phyloP scores from a whole-genome alignment of 164 flowering plant species.

The Magnolia kwangsiensis region DNA sequence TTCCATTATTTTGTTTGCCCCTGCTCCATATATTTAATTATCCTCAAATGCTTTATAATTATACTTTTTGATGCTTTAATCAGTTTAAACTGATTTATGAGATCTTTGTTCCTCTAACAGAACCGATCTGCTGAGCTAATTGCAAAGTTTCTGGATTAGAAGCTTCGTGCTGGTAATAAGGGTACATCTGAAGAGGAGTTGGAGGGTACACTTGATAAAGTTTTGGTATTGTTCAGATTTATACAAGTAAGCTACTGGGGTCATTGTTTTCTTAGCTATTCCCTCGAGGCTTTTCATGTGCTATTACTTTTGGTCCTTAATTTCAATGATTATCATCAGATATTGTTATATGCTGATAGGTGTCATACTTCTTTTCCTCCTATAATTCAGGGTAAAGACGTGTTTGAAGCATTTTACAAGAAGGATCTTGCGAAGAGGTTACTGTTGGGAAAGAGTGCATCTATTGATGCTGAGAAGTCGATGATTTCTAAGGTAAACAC shows the following conservation, averaged over 20 bases:
- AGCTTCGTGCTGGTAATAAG: constrained; percentile 98
- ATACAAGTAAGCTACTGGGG: constrained; percentile 64
- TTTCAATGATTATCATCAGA: neutral
- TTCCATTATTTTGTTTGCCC: neutral
- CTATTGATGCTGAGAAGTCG: too few relatives aligned
- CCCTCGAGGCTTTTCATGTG: neutral
- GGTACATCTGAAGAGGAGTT: constrained; percentile 98
- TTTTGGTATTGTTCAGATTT: constrained; percentile 90
- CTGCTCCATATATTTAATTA: neutral
- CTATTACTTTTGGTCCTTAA: neutral
- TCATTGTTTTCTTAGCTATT: too few relatives aligned
- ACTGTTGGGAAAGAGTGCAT: too few relatives aligned
- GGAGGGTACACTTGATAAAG: constrained; percentile 93
- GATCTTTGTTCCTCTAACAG: constrained; percentile 32
- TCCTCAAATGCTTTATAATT: neutral
- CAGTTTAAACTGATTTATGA: neutral
- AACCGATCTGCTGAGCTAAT: constrained; percentile 98
- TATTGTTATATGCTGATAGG: neutral
- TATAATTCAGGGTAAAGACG: constrained; percentile 84
- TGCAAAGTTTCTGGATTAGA: constrained; percentile 97
- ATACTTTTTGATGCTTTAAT: neutral
- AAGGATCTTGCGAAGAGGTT: constrained; percentile 99
- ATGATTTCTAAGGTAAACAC: too few relatives aligned
- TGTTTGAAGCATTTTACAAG: constrained; percentile 98
- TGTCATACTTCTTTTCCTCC: constrained; percentile 3